Evolutionary conservation across 768 basidiomycete genomes (phyloP).

Genomic region (Phanerodontia chrysosporium): DNA sequence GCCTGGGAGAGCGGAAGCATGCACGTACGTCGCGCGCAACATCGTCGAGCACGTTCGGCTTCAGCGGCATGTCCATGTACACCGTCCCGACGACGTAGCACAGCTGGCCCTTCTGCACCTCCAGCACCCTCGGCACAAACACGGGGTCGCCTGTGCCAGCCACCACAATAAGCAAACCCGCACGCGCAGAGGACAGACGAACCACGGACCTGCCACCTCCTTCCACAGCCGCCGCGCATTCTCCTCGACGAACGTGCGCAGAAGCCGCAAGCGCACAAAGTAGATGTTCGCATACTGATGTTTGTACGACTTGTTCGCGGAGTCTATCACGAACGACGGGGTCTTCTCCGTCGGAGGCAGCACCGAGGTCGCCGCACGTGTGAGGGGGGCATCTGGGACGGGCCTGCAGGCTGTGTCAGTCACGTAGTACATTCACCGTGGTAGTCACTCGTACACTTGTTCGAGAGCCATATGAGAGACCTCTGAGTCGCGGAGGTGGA

Average conservation of each 20-base stretch:
- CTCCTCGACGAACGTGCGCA: slow-evolving; percentile 44
- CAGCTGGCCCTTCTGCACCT: slow-evolving; percentile 77
- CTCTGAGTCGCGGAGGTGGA: background rate
- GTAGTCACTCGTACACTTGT: background rate
- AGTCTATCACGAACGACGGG: slow-evolving; percentile 41
- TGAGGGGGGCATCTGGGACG: slow-evolving; percentile 19
- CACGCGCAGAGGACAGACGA: background rate
- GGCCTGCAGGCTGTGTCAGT: slow-evolving; percentile 15
- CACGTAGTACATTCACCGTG: background rate
- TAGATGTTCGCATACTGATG: slow-evolving; percentile 76
- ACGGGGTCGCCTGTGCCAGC: slow-evolving; percentile 52
- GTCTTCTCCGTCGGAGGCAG: slow-evolving; percentile 25
- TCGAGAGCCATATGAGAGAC: background rate
- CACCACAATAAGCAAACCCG: background rate
- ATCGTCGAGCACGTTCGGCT: slow-evolving; percentile 97
- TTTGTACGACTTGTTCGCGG: slow-evolving; percentile 48
- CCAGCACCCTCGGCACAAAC: slow-evolving; percentile 78
- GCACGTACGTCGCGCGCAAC: slow-evolving; percentile 83
- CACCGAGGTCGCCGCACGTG: slow-evolving; percentile 27
- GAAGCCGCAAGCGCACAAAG: slow-evolving; percentile 51
- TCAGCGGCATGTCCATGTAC: slow-evolving; percentile 98
- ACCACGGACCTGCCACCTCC: slow-evolving; percentile 34
- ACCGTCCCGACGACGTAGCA: slow-evolving; percentile 94
- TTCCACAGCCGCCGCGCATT: slow-evolving; percentile 51
- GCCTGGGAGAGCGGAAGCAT: slow-evolving; percentile 2